These are phyloP conservation scores for Dictyostelium firmibasis DNA, from an alignment of 78 protist species.

Conservation along the genomic window DNA sequence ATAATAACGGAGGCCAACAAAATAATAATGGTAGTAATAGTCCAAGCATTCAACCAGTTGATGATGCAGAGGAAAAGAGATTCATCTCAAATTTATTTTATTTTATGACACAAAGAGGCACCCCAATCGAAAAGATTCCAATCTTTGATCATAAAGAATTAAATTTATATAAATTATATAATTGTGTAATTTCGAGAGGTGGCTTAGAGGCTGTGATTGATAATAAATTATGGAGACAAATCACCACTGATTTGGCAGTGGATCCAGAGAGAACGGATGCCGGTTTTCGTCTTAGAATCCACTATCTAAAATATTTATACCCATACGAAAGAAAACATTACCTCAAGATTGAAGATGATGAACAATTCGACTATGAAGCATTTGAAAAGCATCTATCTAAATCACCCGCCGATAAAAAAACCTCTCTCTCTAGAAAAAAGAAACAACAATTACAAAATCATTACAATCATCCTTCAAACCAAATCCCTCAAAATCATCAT, in stretches of 20 bases:
- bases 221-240: constrained; percentile 76
- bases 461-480: neutral
- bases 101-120: constrained; percentile 69
- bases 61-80: constrained; percentile 54
- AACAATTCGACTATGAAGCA: constrained; percentile 53
- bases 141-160: constrained; percentile 78
- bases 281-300: constrained; percentile 71
- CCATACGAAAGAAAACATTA: constrained; percentile 66
- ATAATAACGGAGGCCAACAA: neutral
- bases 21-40: neutral
- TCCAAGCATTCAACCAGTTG: neutral
- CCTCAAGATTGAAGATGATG: constrained; percentile 63
- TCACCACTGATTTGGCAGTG: constrained; percentile 69
- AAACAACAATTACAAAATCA: constrained; percentile 34
- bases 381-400: constrained; percentile 71
- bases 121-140: constrained; percentile 73
- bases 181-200: constrained; percentile 74
- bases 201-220: constrained; percentile 75
- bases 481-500: neutral
- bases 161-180: constrained; percentile 60
- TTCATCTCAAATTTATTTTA: constrained; percentile 26
- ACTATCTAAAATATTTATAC: constrained; percentile 71
- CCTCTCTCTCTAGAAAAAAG: constrained; percentile 6
- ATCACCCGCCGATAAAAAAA: constrained; percentile 68
- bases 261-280: constrained; percentile 81